A percentile compares a stretch with the other conserved stretches of the same genome.
phyloP scores from a whole-genome alignment of 495 filamentous ascomycete genomes.

The Hyaloscypha hepaticicola region DNA sequence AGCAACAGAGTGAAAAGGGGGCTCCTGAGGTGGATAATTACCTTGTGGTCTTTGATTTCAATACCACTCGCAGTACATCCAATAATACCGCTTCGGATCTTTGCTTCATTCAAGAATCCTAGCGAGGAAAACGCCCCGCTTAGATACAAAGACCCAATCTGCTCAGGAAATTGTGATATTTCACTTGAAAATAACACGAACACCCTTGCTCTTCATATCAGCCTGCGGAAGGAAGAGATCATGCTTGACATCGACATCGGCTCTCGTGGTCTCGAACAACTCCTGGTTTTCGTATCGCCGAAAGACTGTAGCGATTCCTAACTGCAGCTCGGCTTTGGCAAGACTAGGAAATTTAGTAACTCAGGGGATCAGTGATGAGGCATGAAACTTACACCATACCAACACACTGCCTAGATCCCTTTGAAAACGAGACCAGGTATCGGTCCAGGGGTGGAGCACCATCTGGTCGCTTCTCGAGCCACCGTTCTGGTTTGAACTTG shows the following conservation, averaged over 20 bases:
- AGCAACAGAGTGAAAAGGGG: not conserved
- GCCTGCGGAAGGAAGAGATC: slow-evolving; percentile 11
- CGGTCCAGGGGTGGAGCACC: slow-evolving; percentile 28
- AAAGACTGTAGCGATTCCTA: slow-evolving; percentile 38
- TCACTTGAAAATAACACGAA: slow-evolving; percentile 15
- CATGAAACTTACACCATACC: slow-evolving; percentile 38
- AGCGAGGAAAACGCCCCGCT: not conserved
- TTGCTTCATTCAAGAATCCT: not conserved
- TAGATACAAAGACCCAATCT: not conserved
- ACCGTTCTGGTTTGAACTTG: slow-evolving; percentile 45
- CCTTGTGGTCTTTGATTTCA: too few relatives aligned
- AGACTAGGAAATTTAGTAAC: slow-evolving; percentile 18
- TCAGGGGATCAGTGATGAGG: not conserved
- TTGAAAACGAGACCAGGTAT: slow-evolving; percentile 44
- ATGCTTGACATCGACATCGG: slow-evolving; percentile 18
- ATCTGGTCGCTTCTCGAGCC: slow-evolving; percentile 34
- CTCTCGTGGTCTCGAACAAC: slow-evolving; percentile 10
- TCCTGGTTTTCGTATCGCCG: slow-evolving; percentile 34
- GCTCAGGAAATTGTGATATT: not conserved
- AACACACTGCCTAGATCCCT: slow-evolving; percentile 46
- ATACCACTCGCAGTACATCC: not conserved
- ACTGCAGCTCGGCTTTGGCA: slow-evolving; percentile 37
- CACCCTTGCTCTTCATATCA: slow-evolving; percentile 12
- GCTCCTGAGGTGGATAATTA: not conserved
- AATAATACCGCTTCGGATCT: not conserved